Evolutionary conservation across 164 flowering plant species (phyloP), one percentile per base, ranked within the genome.

Genomic region (Tetracentron sinense): DNA sequence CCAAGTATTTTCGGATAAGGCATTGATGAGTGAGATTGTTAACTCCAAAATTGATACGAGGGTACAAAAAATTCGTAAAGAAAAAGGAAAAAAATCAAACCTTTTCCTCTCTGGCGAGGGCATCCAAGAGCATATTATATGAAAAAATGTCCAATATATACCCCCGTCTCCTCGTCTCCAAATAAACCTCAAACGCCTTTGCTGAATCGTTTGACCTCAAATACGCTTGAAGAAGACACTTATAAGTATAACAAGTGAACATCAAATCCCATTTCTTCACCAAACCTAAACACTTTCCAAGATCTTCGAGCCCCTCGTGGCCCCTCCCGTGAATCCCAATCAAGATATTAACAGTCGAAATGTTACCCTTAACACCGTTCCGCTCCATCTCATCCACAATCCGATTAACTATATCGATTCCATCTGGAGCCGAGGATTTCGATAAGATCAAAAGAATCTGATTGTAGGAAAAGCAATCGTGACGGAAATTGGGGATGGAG

Each of bases 101-200:
- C 97, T 82, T 83, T 26, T 74, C 80, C 44, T 79, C 81, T 62
- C 89, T 87, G 2, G 85, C 88, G 26, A 90, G 84, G 3, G 89
- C 84, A 78, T 93, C 83, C 74, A 93, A 54, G 33, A 93, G 69
- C 96, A 90, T 90, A 72, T 90, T 93, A 66, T 83, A 90, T 4
- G 80, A 85, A 42, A 93, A 77, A 22, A 82, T 74, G 63, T 93
- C 98, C 72, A 90, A 55, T 38, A 56, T 67, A 70, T 78, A 81
- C 7, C 92, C 96, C 10, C 68, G 72, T 67, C 80, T 72, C 35
- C 81, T 72, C 83, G 89, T 83, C 60, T 82, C 81, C 21, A 22
- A 14, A 67, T 83, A 93, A 50, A 82, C 83, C 25, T 72, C 51
- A 25, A 71, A 77, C 3, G 90, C 96, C 59, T 66, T 78, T 0